Evolutionary conservation across 129 eudicot species (phyloP), one percentile per base, ranked within the genome.

Genomic region (Cynara cardunculus): DNA sequence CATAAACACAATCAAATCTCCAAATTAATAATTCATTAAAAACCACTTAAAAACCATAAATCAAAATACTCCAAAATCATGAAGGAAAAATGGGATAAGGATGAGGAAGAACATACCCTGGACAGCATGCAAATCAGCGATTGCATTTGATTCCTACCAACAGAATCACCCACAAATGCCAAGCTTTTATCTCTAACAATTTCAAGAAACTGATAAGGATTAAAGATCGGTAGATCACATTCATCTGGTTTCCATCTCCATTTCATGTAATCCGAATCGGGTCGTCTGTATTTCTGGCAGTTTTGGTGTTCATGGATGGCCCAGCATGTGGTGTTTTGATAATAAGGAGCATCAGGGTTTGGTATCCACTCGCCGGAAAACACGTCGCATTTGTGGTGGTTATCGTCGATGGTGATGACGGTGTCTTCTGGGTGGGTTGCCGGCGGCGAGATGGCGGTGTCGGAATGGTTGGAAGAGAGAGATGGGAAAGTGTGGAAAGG

Each of bases 161-260:
- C 93, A 32, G 97, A 93, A 77, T 93, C 96, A 22, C 97, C 97
- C 41, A 93, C 93, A 89, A 93, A 90, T 11, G 93, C 96, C 78
- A 93, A 68, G 11, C 93, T 75, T 76, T 87, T 90, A 26, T 83
- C 92, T 70, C 96, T 83, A 26, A 93, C 82, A n/a, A 86, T 78
- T 21, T 90, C 88, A 83, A 93, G 72, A 70, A 93, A 93, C 83
- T 84, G 86, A 12, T 73, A 77, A 59, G 96, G 93, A 73, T 93
- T 80, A 32, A 93, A 89, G 5, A 89, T 61, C 3, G 86, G 89
- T 3, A 93, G 30, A 3, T 90, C 89, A 76, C 97, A 92, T 21
- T 86, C 96, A 78, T 90, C 88, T 0, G 96, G 96, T 44, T 89
- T 87, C 96, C 96, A 90, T 69, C 75, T 88, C 97, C 96, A 92